These are phyloP conservation scores for Starmera stellimalicola DNA, from an alignment of 1,139 yeast genomes.

Conservation along the genomic window DNA sequence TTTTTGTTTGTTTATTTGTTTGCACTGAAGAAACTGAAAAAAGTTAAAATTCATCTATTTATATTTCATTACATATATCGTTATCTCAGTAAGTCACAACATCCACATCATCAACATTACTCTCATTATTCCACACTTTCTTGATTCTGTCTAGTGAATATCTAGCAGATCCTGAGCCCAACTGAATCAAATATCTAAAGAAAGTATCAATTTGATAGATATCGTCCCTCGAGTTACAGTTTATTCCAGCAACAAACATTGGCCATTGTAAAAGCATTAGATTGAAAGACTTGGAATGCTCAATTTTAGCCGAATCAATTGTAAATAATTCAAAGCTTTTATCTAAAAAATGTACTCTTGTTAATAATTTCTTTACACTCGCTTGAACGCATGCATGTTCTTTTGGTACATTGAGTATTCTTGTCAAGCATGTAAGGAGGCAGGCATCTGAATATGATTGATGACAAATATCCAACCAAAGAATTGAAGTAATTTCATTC, in stretches of 20 bases:
- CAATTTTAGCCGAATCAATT: neutral
- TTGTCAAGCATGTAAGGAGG: slow-evolving; percentile 33
- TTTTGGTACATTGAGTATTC: slow-evolving; percentile 37
- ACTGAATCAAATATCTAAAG: slow-evolving; percentile 52
- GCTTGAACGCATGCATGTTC: slow-evolving; percentile 41
- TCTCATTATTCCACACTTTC: slow-evolving; percentile 23
- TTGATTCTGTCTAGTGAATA: slow-evolving; percentile 35
- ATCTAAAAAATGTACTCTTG: neutral
- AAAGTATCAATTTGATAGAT: slow-evolving; percentile 20
- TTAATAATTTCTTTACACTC: slow-evolving; percentile 26
- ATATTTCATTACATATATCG: too few relatives aligned
- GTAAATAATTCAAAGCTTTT: neutral
- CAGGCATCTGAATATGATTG: slow-evolving; percentile 43
- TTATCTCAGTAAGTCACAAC: slow-evolving; percentile 10
- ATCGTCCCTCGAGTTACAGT: slow-evolving; percentile 25
- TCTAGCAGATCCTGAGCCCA: slow-evolving; percentile 40
- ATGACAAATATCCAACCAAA: slow-evolving; percentile 59
- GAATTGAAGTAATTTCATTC: slow-evolving; percentile 29
- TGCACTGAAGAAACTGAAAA: neutral
- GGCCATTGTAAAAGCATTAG: slow-evolving; percentile 23
- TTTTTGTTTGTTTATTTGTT: neutral
- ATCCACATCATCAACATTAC: slow-evolving; percentile 9
- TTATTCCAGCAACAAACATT: slow-evolving; percentile 22
- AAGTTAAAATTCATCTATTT: neutral
- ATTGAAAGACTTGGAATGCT: slow-evolving; percentile 9